phyloP scores from a whole-genome alignment of 495 filamentous ascomycete species.

The Aspergillus heteromorphus region DNA sequence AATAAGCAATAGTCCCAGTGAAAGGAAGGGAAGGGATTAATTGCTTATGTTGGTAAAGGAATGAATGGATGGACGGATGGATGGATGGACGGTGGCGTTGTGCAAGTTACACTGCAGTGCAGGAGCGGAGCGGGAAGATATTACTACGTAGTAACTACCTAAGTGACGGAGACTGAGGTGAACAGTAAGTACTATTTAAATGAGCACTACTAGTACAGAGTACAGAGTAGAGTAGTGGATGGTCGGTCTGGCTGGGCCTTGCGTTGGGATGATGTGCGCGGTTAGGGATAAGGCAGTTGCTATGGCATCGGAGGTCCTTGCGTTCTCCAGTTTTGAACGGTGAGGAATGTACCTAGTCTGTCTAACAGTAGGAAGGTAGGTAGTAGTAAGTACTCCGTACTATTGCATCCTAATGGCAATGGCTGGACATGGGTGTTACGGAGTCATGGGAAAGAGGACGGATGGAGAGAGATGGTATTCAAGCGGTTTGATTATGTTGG shows the following conservation, averaged over 20 bases:
- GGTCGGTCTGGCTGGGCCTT: background rate
- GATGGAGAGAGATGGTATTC: background rate
- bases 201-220: no score
- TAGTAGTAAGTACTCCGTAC: no score
- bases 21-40: no score
- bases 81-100: no score
- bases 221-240: no score
- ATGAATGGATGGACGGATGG: background rate
- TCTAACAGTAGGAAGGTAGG: no score
- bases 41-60: background rate
- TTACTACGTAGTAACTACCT: background rate
- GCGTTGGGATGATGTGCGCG: background rate
- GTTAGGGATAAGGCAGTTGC: background rate
- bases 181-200: no score
- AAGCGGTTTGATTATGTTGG: slow-evolving; percentile 11
- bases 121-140: background rate
- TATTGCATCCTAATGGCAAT: no score
- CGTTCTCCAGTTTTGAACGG: background rate
- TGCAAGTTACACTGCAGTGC: background rate
- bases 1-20: no score
- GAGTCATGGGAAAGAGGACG: background rate
- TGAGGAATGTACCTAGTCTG: background rate
- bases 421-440: background rate
- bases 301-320: background rate
- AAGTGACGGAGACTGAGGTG: background rate